phyloP scores from a whole-genome alignment of 768 basidiomycete species.

The Suillus alpinus region DNA sequence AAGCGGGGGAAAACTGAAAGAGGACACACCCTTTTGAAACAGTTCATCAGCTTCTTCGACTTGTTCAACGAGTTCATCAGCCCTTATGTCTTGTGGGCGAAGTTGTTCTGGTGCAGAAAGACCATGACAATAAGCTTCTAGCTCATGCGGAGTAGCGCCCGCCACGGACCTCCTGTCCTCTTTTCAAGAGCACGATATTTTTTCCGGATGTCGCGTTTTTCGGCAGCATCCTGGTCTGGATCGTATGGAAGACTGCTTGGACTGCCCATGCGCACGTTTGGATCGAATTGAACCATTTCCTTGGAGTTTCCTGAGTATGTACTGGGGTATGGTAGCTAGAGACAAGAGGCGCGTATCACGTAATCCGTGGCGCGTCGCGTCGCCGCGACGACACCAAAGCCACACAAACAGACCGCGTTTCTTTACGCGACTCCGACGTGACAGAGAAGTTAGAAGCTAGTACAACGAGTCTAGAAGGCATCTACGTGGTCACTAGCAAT shows the following conservation, averaged over 20 bases:
- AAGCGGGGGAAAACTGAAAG: not conserved
- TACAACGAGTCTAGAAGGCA: not conserved
- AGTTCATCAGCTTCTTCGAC: slow-evolving; percentile 58
- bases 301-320: not conserved
- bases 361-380: slow-evolving; percentile 23
- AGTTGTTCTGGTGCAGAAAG: slow-evolving; percentile 42
- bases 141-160: not conserved
- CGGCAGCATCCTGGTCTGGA: slow-evolving; percentile 81
- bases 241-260: slow-evolving; percentile 56
- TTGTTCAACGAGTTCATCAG: slow-evolving; percentile 53
- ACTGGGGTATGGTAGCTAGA: not conserved
- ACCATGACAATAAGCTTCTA: slow-evolving; percentile 1
- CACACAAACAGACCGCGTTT: slow-evolving; percentile 13
- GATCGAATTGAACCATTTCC: slow-evolving; percentile 19
- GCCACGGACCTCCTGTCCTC: slow-evolving; percentile 56
- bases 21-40: slow-evolving; percentile 56
- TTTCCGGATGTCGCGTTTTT: slow-evolving; percentile 71
- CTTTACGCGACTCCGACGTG: not conserved
- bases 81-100: slow-evolving; percentile 54
- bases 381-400: slow-evolving; percentile 22
- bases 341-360: slow-evolving; percentile 9
- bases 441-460: not conserved
- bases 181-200: slow-evolving; percentile 68
- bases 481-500: not conserved
- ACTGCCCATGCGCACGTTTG: slow-evolving; percentile 7